Base-by-base conservation (phyloP, 1,284 basidiomycete species). In the Malassezia furfur region DNA sequence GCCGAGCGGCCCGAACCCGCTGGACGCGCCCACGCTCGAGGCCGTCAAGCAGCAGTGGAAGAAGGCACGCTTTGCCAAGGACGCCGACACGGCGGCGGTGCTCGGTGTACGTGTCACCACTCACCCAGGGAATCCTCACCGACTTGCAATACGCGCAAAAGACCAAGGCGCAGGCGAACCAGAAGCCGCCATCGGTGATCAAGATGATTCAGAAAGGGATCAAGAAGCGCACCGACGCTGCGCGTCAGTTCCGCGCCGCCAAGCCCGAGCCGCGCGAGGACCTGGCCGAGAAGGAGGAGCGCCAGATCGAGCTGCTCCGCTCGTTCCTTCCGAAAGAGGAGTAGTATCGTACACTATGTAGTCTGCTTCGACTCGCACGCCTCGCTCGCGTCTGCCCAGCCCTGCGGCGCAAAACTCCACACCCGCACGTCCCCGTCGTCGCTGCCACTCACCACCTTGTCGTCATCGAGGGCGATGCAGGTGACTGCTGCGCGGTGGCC, bases 401-500 rank as follows among this genome's bases (percentile, higher is more conserved):
- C 25, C 25, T 28, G 25, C 30, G 44, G 19, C 58, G 43, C 67
- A 50, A 74, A 74, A 41, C 61, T 63, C 66, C 69, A 72, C 17
- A 74, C 63, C 37, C 64, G 64, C 12, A 91, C 77, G 61, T 87
- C 83, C 11, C 84, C 82, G 67, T 94, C 89, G 75, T 96, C 93
- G 57, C 88, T 87, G 2, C 91, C 93, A 30, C 88, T 91, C 6
- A 96, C 84, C 57, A 96, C 88, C 78, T 91, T 91, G 76, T 96
- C 91, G 75, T 96, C 93, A 1, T 87, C 88, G 2, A 98, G 80
- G 31, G 84, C 85, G 34, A 96, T 78, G 66, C 88, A 89, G 17
- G 88, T 96, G 45, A 96, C 91, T 3, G 93, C 89, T 30, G 88
- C 91, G 45, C 88, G 82, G 74, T 98, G 94, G 1, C 91, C 93